A percentile compares a stretch with the other conserved stretches of the same genome.
phyloP scores from a whole-genome alignment of 352 stramenopile species.

The Pythium brachiatum region DNA sequence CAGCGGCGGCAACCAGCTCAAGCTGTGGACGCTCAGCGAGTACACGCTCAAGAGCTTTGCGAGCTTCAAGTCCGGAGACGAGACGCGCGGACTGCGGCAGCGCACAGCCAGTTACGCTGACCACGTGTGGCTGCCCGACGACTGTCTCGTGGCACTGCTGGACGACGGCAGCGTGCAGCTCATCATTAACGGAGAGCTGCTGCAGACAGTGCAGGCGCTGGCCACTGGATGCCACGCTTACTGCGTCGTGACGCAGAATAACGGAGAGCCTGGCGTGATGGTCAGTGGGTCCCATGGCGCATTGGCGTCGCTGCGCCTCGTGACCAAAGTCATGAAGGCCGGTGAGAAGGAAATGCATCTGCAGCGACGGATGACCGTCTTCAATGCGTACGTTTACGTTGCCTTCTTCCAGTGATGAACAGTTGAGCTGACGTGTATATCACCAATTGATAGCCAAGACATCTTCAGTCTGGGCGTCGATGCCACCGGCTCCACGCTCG shows the following conservation, averaged over 20 bases:
- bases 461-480: constrained; percentile 50
- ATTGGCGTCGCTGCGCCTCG: constrained; percentile 57
- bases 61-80: constrained; percentile 76
- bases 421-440: background rate
- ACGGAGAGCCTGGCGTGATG: constrained; percentile 57
- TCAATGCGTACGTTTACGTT: constrained; percentile 31
- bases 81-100: constrained; percentile 44
- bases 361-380: constrained; percentile 54
- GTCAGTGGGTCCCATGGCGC: constrained; percentile 54
- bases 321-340: constrained; percentile 47
- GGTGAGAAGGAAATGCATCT: constrained; percentile 73
- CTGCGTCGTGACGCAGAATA: constrained; percentile 42
- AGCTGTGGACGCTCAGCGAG: constrained; percentile 72
- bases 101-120: constrained; percentile 53
- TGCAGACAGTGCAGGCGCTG: constrained; percentile 53
- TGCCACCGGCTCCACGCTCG: constrained; percentile 40
- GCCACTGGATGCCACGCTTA: background rate
- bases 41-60: constrained; percentile 67
- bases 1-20: constrained; percentile 61
- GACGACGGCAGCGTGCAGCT: constrained; percentile 75
- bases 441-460: constrained; percentile 29
- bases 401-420: background rate
- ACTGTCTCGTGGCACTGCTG: constrained; percentile 63
- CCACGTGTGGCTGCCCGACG: constrained; percentile 66
- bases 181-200: constrained; percentile 66